Evolutionary conservation across 768 basidiomycete species (phyloP).

Genomic region (Suillus weaverae): DNA sequence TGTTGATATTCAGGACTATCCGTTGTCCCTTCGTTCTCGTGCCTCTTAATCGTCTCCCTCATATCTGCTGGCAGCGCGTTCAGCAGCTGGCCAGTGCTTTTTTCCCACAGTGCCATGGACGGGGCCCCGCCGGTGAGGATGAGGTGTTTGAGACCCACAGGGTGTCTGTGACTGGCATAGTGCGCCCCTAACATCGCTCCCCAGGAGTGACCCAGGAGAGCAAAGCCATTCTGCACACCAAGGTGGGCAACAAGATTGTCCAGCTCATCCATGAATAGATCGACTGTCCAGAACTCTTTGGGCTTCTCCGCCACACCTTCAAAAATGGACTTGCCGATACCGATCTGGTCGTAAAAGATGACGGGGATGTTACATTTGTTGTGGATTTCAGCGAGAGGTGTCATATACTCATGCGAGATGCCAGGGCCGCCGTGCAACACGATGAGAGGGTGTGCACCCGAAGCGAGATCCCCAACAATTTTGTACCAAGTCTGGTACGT

Average conservation of each 20-base stretch:
- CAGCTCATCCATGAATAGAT: conserved; percentile 54
- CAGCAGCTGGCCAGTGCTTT: conserved; percentile 19
- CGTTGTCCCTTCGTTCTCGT: conserved; percentile 28
- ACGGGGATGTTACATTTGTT: conserved; percentile 29
- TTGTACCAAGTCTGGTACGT: conserved; percentile 51
- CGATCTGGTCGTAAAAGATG: conserved; percentile 48
- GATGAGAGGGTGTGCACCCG: conserved; percentile 43
- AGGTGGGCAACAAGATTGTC: conserved; percentile 42
- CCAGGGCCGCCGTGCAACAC: conserved; percentile 58
- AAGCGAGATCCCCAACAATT: conserved; percentile 43
- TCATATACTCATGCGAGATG: conserved; percentile 39
- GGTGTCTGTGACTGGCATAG: conserved; percentile 32
- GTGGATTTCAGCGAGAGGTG: conserved; percentile 31
- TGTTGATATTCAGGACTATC: conserved; percentile 27
- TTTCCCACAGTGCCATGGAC: conserved; percentile 22
- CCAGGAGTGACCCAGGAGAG: conserved; percentile 52
- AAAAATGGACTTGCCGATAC: conserved; percentile 39
- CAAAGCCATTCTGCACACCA: conserved; percentile 38
- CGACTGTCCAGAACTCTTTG: conserved; percentile 38
- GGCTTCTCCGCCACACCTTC: conserved; percentile 30
- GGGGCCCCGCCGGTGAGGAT: conserved; percentile 29
- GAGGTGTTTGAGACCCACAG: conserved; percentile 34
- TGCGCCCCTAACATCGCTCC: conserved; percentile 46
- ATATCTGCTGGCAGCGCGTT: conserved; percentile 22
- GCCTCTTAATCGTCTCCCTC: conserved; percentile 19